Evolutionary conservation across 192 early-diverging fungal genomes (phyloP).

Genomic region (Linnemannia exigua): DNA sequence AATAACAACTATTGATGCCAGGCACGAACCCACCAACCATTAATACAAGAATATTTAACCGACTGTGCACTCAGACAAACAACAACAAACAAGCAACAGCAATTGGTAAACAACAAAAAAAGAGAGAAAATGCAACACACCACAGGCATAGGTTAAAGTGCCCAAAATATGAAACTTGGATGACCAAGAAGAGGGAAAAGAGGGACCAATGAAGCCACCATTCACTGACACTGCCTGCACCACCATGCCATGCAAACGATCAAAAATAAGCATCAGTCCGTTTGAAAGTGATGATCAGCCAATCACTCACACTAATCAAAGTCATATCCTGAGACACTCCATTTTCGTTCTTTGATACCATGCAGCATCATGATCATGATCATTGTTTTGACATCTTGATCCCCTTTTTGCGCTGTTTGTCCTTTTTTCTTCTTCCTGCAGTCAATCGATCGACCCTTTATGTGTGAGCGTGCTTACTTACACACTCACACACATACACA

Average conservation of each 20-base stretch:
- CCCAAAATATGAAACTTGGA: not conserved
- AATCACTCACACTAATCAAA: no score
- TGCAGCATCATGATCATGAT: no score
- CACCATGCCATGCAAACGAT: not conserved
- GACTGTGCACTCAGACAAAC: conserved; percentile 5
- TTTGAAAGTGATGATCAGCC: no score
- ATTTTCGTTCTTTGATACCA: no score
- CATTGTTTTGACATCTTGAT: not conserved
- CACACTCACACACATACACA: not conserved
- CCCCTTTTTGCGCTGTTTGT: not conserved
- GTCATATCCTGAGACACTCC: no score
- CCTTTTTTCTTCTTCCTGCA: not conserved
- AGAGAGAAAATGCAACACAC: not conserved
- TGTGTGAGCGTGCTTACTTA: not conserved
- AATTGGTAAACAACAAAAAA: not conserved
- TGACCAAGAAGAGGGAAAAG: not conserved
- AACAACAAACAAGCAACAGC: not conserved
- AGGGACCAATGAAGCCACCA: not conserved
- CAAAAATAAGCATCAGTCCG: not conserved
- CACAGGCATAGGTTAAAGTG: not conserved
- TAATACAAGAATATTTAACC: not conserved
- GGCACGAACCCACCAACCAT: not conserved
- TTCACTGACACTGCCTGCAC: not conserved
- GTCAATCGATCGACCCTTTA: no score
- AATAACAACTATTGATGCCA: not conserved